Percentiles rank a stretch among this genome's conserved stretches.
phyloP scores from a whole-genome alignment of 768 basidiomycete species.

The Collybia sordida region DNA sequence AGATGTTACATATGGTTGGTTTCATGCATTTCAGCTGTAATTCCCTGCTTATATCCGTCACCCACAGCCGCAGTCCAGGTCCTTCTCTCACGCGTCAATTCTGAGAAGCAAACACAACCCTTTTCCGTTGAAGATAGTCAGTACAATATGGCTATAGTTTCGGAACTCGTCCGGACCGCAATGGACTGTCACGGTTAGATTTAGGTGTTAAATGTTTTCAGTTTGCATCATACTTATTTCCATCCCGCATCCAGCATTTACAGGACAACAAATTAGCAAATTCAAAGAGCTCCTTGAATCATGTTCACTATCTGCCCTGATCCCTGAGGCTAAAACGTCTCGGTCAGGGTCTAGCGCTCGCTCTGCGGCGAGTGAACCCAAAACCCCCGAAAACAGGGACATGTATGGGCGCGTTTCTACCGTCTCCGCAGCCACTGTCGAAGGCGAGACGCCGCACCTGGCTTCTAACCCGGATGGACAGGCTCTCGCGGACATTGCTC shows the following conservation, averaged over 20 bases:
- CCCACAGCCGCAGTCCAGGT: conserved; percentile 53
- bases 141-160: conserved; percentile 36
- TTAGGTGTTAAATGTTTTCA: neutral
- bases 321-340: conserved; percentile 7
- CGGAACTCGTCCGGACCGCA: conserved; percentile 47
- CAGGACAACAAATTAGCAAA: conserved; percentile 53
- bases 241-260: conserved; percentile 48
- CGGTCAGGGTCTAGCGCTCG: conserved; percentile 13
- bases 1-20: conserved; percentile 40
- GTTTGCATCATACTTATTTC: neutral
- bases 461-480: conserved; percentile 12
- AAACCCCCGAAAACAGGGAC: conserved; percentile 22
- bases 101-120: conserved; percentile 29
- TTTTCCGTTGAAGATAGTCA: conserved; percentile 33
- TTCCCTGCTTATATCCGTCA: neutral
- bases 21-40: neutral
- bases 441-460: conserved; percentile 9
- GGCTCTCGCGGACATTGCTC: conserved; percentile 56
- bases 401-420: conserved; percentile 8
- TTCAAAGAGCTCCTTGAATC: conserved; percentile 43
- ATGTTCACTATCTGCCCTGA: conserved; percentile 6
- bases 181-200: conserved; percentile 58
- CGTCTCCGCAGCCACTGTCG: conserved; percentile 5
- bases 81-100: conserved; percentile 48
- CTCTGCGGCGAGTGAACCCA: conserved; percentile 17